Conservation (phyloP, 2,329 filamentous ascomycete species). For the Colletotrichum karsti region DNA sequence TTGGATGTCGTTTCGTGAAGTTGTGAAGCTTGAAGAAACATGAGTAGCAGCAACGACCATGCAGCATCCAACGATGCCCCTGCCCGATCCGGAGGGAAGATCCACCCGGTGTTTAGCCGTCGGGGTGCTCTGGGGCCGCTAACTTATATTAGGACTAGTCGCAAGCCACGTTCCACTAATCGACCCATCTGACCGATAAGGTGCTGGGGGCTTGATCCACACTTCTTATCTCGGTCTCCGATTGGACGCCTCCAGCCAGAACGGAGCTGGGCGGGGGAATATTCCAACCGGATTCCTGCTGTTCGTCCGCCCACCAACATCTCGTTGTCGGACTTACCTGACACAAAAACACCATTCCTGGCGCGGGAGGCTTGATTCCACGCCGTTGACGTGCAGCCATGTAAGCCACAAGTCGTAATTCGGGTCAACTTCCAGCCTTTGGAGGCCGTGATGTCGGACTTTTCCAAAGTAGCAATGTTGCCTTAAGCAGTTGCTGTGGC, state of each 20-base stretch:
- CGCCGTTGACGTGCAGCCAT: not conserved
- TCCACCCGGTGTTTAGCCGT: not conserved
- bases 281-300: slow-evolving; percentile 13
- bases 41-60: not conserved
- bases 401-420: slow-evolving; percentile 1
- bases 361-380: not conserved
- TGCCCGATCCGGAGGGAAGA: not conserved
- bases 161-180: not conserved
- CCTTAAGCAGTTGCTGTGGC: not conserved
- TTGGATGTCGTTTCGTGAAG: not conserved
- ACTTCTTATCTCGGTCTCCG: not conserved
- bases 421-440: slow-evolving; percentile 5
- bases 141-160: too few species aligned
- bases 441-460: not conserved
- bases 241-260: slow-evolving; percentile 18
- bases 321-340: not conserved
- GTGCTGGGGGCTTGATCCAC: not conserved
- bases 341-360: not conserved
- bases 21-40: not conserved
- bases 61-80: not conserved
- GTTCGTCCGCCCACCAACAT: not conserved
- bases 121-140: too few species aligned
- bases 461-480: not conserved
- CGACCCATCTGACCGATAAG: too few species aligned
- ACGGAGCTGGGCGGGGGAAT: not conserved